phyloP scores from a whole-genome alignment of 73 alveolate species.

The Urostyla sp. region DNA sequence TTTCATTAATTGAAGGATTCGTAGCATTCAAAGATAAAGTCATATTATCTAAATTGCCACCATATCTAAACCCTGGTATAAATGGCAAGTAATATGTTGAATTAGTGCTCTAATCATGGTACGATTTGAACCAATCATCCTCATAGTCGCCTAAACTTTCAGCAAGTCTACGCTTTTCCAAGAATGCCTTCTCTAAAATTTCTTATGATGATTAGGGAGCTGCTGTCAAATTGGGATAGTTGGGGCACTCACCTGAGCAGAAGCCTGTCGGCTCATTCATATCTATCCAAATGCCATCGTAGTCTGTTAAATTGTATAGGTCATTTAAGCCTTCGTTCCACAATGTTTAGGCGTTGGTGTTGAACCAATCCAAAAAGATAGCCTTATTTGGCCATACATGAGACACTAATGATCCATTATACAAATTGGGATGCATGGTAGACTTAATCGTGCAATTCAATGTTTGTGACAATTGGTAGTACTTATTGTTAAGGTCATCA shows the following conservation, averaged over 20 bases:
- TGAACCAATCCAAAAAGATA: conserved; percentile 60
- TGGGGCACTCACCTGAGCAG: conserved; percentile 65
- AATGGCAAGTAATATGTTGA: conserved; percentile 46
- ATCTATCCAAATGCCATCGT: conserved; percentile 97
- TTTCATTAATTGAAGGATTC: background rate
- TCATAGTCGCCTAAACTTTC: background rate
- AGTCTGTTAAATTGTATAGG: conserved; percentile 60
- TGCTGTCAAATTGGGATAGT: conserved; percentile 9
- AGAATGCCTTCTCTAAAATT: too few species aligned
- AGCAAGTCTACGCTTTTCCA: too few species aligned
- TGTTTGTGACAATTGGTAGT: background rate
- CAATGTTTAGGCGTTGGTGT: conserved; percentile 5
- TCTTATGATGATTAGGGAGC: conserved; percentile 9
- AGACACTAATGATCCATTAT: conserved; percentile 5
- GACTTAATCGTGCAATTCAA: conserved; percentile 44
- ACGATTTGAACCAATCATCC: background rate
- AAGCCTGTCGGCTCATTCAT: conserved; percentile 95
- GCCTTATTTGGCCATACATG: conserved; percentile 57
- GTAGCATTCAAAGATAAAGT: conserved; percentile 50
- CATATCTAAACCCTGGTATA: conserved; percentile 31
- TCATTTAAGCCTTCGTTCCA: conserved; percentile 65
- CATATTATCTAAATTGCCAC: conserved; percentile 33
- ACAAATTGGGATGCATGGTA: background rate
- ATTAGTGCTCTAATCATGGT: background rate
- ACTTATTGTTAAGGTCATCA: conserved; percentile 7